Percentiles rank a stretch among this genome's conserved stretches.
Conservation (phyloP, 495 filamentous ascomycete species). For the Hypoxylon fuscum region DNA sequence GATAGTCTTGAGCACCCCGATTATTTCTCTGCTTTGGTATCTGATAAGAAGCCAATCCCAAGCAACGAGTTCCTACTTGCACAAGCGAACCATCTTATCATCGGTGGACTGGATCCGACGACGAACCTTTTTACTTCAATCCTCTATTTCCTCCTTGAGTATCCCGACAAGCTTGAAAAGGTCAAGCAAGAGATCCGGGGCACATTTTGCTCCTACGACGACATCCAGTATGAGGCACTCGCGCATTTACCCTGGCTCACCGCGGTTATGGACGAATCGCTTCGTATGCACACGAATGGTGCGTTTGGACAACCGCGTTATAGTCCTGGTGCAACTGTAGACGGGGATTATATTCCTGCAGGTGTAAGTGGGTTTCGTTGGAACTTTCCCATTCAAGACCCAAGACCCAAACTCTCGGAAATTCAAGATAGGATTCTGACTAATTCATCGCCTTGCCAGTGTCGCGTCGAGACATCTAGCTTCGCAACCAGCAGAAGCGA, state of each 20-base stretch:
- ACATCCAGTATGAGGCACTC: neutral
- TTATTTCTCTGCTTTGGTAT: neutral
- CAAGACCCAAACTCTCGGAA: too few species aligned
- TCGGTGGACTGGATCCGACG: neutral
- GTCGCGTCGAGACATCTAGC: too few species aligned
- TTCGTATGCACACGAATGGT: neutral
- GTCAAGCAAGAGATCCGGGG: neutral
- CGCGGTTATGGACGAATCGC: neutral
- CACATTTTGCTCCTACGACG: neutral
- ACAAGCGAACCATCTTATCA: neutral
- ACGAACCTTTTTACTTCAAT: neutral
- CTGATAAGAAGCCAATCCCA: neutral
- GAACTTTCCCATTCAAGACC: too few species aligned
- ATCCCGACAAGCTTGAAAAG: neutral
- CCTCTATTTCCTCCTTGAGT: neutral
- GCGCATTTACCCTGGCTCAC: neutral
- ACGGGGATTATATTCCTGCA: neutral
- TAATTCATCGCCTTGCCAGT: too few species aligned
- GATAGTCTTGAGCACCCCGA: neutral
- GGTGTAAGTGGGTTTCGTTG: neutral
- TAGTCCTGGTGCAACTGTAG: neutral
- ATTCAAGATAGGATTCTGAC: too few species aligned
- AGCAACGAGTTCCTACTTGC: neutral
- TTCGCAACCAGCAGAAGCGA: neutral
- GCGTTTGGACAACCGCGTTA: neutral